Base-by-base conservation (phyloP, 371 early-diverging fungal species). In the Mortierella sp. region DNA sequence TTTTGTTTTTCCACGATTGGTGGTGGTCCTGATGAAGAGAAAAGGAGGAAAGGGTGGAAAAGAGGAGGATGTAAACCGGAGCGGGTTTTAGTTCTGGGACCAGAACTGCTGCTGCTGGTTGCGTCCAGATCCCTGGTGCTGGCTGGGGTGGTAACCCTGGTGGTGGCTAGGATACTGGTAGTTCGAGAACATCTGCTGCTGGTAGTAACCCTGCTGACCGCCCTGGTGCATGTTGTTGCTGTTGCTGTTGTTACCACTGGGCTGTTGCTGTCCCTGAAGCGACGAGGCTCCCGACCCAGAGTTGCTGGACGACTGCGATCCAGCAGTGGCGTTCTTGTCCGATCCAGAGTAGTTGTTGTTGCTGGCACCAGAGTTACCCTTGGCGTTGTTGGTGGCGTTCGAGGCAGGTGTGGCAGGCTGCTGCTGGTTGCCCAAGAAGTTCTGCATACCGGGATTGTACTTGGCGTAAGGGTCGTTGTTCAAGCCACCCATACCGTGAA, bases 121-220 rank as follows among this genome's bases (percentile, higher is more conserved):
- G 56, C 84, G 81, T 18, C 80, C 80, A 35, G 78, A 75, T 27
- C 73, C 84, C 41, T 78, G 81, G 63, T 80, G 83, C 58, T 77
- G 79, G 76, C 38, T 76, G 41, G 84, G 84, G 29, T 84, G 84
- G 65, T 85, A 81, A 18, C 80, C 80, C 56, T 83, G 83, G 70
- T 83, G 83, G 63, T 81, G 79, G 73, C 48, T 84, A 27, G 80
- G 84, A 71, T 84, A 84, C 81, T 85, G 85, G 72, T 85, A 85
- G 79, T 44, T 81, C 24, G 85, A 81, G 73, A 85, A 85, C 85
- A 85, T 85, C 68, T 81, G 85, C 79, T 84, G 84, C 75, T 84
- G 85, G 82, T 85, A 85, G 75, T 85, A 85, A 12, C 70, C 81
- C 46, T 85, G 85, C 48, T 80, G 84, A 48, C 72, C 72, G 24